Percentiles rank a stretch among this genome's conserved stretches.
Conservation (phyloP, 2,329 filamentous ascomycete species). For the Corinectria fuckeliana region DNA sequence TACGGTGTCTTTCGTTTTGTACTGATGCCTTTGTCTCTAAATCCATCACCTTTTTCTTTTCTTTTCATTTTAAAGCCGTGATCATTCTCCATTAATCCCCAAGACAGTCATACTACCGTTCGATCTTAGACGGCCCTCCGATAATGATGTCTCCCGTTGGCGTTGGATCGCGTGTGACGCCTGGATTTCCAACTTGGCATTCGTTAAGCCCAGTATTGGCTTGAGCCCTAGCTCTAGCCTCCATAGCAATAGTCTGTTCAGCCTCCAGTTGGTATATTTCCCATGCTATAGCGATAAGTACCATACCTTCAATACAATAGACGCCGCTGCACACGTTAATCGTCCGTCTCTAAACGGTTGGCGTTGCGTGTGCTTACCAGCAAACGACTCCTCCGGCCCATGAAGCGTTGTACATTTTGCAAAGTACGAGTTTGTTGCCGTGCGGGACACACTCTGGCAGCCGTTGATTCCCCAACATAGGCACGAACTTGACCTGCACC, state of each 20-base stretch:
- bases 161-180: background rate
- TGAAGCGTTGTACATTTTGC: background rate
- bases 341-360: background rate
- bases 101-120: background rate
- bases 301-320: background rate
- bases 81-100: background rate
- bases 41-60: no score
- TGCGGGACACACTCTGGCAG: background rate
- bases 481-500: background rate
- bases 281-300: background rate
- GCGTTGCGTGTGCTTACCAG: background rate
- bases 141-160: background rate
- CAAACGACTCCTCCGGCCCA: background rate
- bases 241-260: background rate
- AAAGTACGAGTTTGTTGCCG: background rate
- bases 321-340: background rate
- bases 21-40: no score
- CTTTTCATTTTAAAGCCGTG: no score
- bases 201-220: background rate
- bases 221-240: background rate
- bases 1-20: no score
- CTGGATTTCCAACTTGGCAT: background rate
- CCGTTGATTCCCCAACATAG: background rate
- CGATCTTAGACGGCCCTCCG: background rate
- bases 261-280: background rate